Evolutionary conservation across 2,329 filamentous ascomycete genomes (phyloP).

Genomic region (Alternaria sp.): DNA sequence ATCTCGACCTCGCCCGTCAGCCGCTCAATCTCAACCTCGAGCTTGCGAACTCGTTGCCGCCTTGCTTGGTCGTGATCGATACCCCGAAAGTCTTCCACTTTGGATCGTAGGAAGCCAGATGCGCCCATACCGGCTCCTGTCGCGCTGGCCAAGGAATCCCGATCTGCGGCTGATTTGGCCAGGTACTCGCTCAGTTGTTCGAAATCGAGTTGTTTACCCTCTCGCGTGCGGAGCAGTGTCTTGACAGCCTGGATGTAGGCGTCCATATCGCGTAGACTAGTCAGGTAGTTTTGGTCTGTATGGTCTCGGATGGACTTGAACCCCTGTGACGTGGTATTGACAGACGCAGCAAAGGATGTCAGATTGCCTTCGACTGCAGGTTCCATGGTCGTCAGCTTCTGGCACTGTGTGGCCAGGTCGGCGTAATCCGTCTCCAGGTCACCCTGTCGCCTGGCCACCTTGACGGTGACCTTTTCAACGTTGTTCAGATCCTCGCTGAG

Average conservation of each 20-base stretch:
- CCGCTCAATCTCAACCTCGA: constrained; percentile 92
- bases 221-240: constrained; percentile 86
- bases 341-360: constrained; percentile 84
- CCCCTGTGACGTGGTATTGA: constrained; percentile 83
- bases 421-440: constrained; percentile 89
- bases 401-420: constrained; percentile 93
- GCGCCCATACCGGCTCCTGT: constrained; percentile 74
- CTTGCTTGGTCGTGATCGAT: constrained; percentile 95
- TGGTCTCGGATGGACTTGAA: constrained; percentile 85
- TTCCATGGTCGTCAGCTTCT: constrained; percentile 89
- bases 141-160: constrained; percentile 77
- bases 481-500: constrained; percentile 88
- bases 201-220: constrained; percentile 98
- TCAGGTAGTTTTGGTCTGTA: constrained; percentile 95
- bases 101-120: constrained; percentile 87
- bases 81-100: constrained; percentile 95
- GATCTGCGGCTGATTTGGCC: constrained; percentile 86
- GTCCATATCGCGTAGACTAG: constrained; percentile 92
- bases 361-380: constrained; percentile 84
- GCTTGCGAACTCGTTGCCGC: constrained; percentile 84
- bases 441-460: constrained; percentile 85
- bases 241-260: constrained; percentile 91
- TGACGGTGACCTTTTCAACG: constrained; percentile 93
- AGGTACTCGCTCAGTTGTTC: constrained; percentile 96
- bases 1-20: constrained; percentile 86